Conservation (phyloP, 2,329 filamentous ascomycete genomes). For the Aspergillus japonicus region DNA sequence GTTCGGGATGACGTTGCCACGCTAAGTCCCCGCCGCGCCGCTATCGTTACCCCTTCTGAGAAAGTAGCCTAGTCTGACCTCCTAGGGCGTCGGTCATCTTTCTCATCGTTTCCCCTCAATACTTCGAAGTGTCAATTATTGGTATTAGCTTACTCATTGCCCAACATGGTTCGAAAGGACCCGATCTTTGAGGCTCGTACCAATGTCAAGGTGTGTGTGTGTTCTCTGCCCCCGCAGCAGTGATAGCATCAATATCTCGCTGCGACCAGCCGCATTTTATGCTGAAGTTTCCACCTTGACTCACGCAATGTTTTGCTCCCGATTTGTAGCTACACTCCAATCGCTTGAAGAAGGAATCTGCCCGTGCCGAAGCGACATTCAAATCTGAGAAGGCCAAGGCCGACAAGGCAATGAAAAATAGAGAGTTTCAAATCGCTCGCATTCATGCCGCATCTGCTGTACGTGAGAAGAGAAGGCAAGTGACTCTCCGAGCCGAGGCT, state of each 20-base stretch:
- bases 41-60: not conserved
- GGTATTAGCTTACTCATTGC: not conserved
- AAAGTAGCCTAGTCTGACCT: slow-evolving; percentile 7
- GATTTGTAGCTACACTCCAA: slow-evolving; percentile 45
- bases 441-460: slow-evolving; percentile 49
- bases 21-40: slow-evolving; percentile 8
- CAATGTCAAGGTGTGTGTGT: slow-evolving; percentile 40
- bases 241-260: not conserved
- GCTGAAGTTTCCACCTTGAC: not conserved
- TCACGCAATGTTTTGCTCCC: not conserved
- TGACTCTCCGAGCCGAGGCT: slow-evolving; percentile 46
- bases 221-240: not conserved
- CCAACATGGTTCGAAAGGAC: slow-evolving; percentile 42
- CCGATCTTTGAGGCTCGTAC: slow-evolving; percentile 44
- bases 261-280: not conserved
- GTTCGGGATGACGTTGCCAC: slow-evolving; percentile 25
- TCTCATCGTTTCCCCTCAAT: slow-evolving; percentile 4
- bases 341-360: slow-evolving; percentile 49
- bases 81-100: not conserved
- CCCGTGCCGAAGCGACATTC: slow-evolving; percentile 46
- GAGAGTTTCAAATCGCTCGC: slow-evolving; percentile 50
- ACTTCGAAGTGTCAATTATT: not conserved
- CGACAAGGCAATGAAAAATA: slow-evolving; percentile 49
- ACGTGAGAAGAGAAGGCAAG: slow-evolving; percentile 48
- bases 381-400: slow-evolving; percentile 50